Evolutionary conservation across 768 basidiomycete species (phyloP), one percentile per base, ranked within the genome.

Genomic region (Amanita polypyramis): DNA sequence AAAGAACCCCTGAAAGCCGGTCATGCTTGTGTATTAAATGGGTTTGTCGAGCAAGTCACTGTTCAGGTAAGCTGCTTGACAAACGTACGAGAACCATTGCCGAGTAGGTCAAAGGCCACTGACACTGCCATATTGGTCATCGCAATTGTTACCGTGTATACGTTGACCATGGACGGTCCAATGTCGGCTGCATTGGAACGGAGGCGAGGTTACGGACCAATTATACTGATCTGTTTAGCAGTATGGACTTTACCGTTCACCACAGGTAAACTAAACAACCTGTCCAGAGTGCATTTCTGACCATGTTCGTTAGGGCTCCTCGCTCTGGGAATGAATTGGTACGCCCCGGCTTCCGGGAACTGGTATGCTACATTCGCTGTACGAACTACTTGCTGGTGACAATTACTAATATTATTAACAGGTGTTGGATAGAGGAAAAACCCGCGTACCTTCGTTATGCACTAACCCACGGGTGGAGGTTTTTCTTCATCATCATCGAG

Each of bases 61-160:
- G 32, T 36, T 35, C 32, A 35, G 34, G 44, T 36, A 36, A 12
- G 44, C 9, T n/a, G 8, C 8, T 11, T 19, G 20, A 2, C 2
- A 2, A 17, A 23, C 10, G 3, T n/a, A 15, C 12, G 2, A 20
- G 9, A n/a, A 29, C 2, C n/a, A 1, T 11, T 30, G 15, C 9
- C 19, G n/a, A 20, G 8, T 40, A 35, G 21, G 14, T 36, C 15
- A 6, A 29, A 55, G 54, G 54, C 49, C 12, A 46, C 54, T 10
- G 54, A 55, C 25, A 51, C 49, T 19, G 40, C 54, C 23, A 47
- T 55, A 11, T 32, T 55, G 40, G 50, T 52, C 14, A 55, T 55
- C 14, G 49, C 54, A 6, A 43, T 55, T 23, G 38, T 45, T 34
- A 55, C 54, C 9, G 54, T 55, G 8, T 55, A 45, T 38, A 50